phyloP scores from a whole-genome alignment of 2,329 filamentous ascomycete genomes.

The Calonectria ilicicola region DNA sequence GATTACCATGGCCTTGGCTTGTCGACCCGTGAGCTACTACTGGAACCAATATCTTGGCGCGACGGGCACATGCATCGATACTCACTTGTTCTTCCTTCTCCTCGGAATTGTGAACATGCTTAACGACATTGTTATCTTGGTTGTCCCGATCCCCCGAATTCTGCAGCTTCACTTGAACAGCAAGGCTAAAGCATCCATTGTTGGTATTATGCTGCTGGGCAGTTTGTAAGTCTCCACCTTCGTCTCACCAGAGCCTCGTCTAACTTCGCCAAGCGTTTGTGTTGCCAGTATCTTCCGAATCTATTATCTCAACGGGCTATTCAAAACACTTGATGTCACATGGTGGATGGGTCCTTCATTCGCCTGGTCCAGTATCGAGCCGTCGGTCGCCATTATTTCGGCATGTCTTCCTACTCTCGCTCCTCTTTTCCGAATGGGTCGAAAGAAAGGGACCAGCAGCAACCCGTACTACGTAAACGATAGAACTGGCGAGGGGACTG shows the following conservation, averaged over 20 bases:
- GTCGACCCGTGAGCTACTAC: constrained; percentile 22
- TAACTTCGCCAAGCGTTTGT: constrained; percentile 16
- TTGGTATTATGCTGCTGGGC: constrained; percentile 28
- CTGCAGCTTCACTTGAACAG: constrained; percentile 20
- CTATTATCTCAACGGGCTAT: constrained; percentile 26
- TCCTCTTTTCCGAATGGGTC: constrained; percentile 23
- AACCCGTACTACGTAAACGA: constrained; percentile 21
- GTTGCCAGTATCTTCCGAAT: constrained; percentile 30
- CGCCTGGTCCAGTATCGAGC: constrained; percentile 30
- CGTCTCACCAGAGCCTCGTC: not conserved
- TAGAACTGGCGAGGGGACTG: constrained; percentile 10
- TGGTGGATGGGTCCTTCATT: constrained; percentile 30
- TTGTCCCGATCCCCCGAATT: constrained; percentile 26
- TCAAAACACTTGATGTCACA: constrained; percentile 17
- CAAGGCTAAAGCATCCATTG: constrained; percentile 19
- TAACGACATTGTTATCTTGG: constrained; percentile 24
- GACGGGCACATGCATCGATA: constrained; percentile 25
- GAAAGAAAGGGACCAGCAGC: constrained; percentile 14
- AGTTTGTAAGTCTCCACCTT: constrained; percentile 19
- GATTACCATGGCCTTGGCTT: constrained; percentile 27
- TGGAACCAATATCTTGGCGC: constrained; percentile 27
- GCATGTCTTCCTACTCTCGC: constrained; percentile 29
- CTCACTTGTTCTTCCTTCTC: constrained; percentile 22
- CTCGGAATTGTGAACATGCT: constrained; percentile 30
- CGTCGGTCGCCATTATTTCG: constrained; percentile 27